phyloP scores from a whole-genome alignment of 495 filamentous ascomycete genomes.

The Talaromyces proteolyticus region DNA sequence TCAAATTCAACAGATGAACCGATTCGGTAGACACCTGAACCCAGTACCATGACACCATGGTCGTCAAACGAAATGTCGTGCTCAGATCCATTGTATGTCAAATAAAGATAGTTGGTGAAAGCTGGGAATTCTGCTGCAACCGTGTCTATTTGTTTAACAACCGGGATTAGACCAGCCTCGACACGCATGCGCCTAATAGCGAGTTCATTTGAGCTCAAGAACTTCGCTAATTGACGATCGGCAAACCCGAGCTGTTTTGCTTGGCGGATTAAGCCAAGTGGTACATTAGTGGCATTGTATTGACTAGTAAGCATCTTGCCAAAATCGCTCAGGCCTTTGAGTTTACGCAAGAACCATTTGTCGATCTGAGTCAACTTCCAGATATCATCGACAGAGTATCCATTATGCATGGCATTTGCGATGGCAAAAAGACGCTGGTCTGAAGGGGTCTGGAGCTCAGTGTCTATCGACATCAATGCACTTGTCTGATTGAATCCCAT shows the following conservation, averaged over 20 bases:
- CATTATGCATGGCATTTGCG: conserved; percentile 92
- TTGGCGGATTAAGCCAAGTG: conserved; percentile 58
- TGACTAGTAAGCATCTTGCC: conserved; percentile 61
- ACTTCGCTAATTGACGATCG: conserved; percentile 88
- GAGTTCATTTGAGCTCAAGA: conserved; percentile 88
- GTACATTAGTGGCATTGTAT: conserved; percentile 65
- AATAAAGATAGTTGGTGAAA: conserved; percentile 92
- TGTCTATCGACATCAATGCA: conserved; percentile 92
- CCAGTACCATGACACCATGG: conserved; percentile 90
- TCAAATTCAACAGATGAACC: conserved; percentile 98
- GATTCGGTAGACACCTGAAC: conserved; percentile 96
- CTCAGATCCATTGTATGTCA: conserved; percentile 90
- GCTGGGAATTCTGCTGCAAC: conserved; percentile 96
- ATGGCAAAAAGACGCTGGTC: conserved; percentile 97
- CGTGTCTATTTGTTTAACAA: conserved; percentile 97
- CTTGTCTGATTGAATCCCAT: conserved; percentile 89
- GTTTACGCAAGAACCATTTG: conserved; percentile 79
- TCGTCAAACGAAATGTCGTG: conserved; percentile 83
- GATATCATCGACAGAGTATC: conserved; percentile 91
- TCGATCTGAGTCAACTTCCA: conserved; percentile 94
- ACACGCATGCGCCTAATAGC: conserved; percentile 75
- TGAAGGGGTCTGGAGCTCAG: conserved; percentile 93
- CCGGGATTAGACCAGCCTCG: conserved; percentile 78
- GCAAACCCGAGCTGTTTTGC: conserved; percentile 93
- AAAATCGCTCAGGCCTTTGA: conserved; percentile 89